These are phyloP conservation scores for Naegleria gruberi DNA, from an alignment of 208 protist genomes.

Conservation along the genomic window DNA sequence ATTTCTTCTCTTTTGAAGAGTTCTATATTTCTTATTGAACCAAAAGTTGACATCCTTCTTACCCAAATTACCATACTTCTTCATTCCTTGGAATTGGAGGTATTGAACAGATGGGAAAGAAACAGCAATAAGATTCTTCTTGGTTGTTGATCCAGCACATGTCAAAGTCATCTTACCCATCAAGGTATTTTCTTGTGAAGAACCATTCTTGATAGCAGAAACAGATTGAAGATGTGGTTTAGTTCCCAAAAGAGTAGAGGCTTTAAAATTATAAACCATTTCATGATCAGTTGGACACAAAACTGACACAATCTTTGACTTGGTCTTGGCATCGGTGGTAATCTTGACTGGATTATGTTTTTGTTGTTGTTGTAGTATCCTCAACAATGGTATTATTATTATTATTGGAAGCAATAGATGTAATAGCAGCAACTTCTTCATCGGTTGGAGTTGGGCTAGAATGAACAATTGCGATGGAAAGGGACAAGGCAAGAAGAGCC, in stretches of 20 bases:
- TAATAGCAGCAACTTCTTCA: too few species aligned
- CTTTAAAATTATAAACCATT: not conserved
- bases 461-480: too few species aligned
- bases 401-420: too few species aligned
- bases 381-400: too few species aligned
- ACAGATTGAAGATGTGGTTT: not conserved
- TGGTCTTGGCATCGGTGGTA: too few species aligned
- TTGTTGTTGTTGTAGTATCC: too few species aligned
- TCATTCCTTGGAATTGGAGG: not conserved
- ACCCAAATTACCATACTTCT: not conserved
- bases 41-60: not conserved
- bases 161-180: not conserved
- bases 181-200: not conserved
- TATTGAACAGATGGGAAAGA: not conserved
- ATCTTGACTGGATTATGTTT: too few species aligned
- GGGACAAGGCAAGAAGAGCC: too few species aligned
- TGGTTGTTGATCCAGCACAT: not conserved
- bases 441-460: too few species aligned
- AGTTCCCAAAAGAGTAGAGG: not conserved
- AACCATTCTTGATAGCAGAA: not conserved
- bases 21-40: not conserved
- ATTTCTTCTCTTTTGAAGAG: not conserved
- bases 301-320: not conserved
- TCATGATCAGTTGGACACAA: not conserved
- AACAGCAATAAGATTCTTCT: not conserved